Percentiles rank a stretch among this genome's conserved stretches.
phyloP scores from a whole-genome alignment of 306 rosid genomes.

The Mucuna pruriens region DNA sequence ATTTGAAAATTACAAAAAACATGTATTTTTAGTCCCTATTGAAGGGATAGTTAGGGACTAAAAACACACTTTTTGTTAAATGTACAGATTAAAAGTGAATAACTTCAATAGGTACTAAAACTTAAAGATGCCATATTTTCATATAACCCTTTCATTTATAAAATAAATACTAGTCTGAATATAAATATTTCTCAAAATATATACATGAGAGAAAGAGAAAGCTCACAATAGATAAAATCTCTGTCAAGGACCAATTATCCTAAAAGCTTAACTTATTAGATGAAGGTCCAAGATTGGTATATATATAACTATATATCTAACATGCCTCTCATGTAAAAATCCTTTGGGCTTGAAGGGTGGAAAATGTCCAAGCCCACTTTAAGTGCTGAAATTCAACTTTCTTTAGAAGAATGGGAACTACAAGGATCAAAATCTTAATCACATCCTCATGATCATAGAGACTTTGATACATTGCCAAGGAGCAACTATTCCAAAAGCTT shows the following conservation, averaged over 20 bases:
- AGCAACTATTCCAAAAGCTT: background rate
- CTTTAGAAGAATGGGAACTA: background rate
- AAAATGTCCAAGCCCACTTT: background rate
- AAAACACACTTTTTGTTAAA: background rate
- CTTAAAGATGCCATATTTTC: background rate
- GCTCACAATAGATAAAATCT: background rate
- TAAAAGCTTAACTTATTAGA: background rate
- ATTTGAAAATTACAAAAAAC: background rate
- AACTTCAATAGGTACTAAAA: background rate
- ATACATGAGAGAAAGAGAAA: background rate
- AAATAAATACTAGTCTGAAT: background rate
- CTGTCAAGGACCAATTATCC: background rate
- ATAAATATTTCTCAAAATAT: background rate
- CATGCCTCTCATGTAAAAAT: background rate
- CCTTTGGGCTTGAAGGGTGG: background rate
- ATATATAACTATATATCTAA: background rate
- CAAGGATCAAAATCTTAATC: background rate
- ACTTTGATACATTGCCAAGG: background rate
- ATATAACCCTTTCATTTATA: background rate
- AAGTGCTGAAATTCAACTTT: background rate
- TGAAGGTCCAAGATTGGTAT: background rate
- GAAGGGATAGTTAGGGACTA: background rate
- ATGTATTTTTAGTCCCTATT: background rate
- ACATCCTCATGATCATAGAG: background rate
- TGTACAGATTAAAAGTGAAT: background rate